Evolutionary conservation across 345 rosid genomes (phyloP), one percentile per base, ranked within the genome.

Genomic region (Conringia planisiliqua): DNA sequence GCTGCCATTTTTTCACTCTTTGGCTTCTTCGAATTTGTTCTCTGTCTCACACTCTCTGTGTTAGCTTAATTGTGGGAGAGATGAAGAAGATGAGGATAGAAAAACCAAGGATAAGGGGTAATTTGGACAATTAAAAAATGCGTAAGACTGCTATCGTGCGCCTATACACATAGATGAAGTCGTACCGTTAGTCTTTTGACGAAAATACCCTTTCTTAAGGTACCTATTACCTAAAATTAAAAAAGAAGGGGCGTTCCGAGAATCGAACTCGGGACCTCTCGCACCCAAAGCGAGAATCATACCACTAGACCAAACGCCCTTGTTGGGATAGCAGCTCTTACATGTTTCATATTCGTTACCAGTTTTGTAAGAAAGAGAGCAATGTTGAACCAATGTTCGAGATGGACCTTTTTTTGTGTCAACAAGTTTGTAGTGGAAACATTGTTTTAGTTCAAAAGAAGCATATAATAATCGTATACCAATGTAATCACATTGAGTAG

Each of bases 261-360:
- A 74, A 66, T 74, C 42, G 78, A 74, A 74, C 78, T 74, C 78
- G 78, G 78, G 78, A 74, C 78, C 78, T 74, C 78, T 74, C 78
- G 61, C 78, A 74, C 78, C 78, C 72, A 60, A 90, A 89, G 92
- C 86, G 86, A 90, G 89, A 84, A 84, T 86, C 87, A 85, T 84
- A 72, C 89, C 90, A 86, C 90, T 86, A 85, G 87, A 87, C 89
- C 90, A 87, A 91, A 88, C 78, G 89, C 94, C 88, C 89, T 24
- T 29, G 3, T 0, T 27, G 55, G 3, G 3, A 20, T 0, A 1
- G 0, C 2, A 18, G 54, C 5, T 17, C 11, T 2, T n/a, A n/a
- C n/a, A n/a, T 7, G 17, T 38, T 1, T 38, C 13, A 4, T 38
- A 10, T 33, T 38, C 42, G 11, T 1, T 38, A 38, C 2, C 39